These are phyloP conservation scores for Cladosporium colombiae DNA, from an alignment of 2,329 filamentous ascomycete genomes.

Conservation along the genomic window DNA sequence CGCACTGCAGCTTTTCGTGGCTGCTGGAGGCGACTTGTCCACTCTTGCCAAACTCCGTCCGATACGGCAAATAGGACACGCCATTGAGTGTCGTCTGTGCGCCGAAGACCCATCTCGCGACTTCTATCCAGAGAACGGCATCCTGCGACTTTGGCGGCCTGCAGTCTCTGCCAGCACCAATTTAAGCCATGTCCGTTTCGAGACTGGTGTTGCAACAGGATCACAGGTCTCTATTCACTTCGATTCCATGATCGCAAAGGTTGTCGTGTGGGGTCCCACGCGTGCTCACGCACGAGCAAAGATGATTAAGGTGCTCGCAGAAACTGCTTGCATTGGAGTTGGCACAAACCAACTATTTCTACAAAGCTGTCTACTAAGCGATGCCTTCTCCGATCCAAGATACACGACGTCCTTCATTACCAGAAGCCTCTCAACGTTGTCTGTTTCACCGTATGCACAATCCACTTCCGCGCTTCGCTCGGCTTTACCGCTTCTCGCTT, in stretches of 20 bases:
- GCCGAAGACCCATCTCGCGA: conserved; percentile 21
- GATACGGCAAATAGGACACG: conserved; percentile 19
- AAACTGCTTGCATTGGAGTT: not conserved
- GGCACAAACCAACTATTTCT: not conserved
- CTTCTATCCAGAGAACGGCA: conserved; percentile 20
- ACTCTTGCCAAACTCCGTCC: not conserved
- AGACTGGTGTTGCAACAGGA: not conserved
- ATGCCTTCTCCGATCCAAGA: not conserved
- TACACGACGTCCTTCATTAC: not conserved
- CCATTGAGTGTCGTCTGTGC: conserved; percentile 22
- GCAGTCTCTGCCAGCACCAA: not conserved
- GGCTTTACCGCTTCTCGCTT: not conserved
- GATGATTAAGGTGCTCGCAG: not conserved
- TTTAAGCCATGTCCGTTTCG: not conserved
- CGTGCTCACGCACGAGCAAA: not conserved
- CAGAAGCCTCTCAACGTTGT: not conserved
- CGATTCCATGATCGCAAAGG: conserved; percentile 6
- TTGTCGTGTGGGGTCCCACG: not conserved
- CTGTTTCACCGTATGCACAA: not conserved
- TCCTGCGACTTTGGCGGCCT: not conserved
- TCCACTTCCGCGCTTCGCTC: not conserved
- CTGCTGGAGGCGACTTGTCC: conserved; percentile 16
- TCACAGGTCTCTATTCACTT: not conserved
- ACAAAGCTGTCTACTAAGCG: not conserved
- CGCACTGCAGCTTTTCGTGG: conserved; percentile 20